Evolutionary conservation across 1,284 basidiomycete genomes (phyloP).

Genomic region (Ustilago shanxiensis): DNA sequence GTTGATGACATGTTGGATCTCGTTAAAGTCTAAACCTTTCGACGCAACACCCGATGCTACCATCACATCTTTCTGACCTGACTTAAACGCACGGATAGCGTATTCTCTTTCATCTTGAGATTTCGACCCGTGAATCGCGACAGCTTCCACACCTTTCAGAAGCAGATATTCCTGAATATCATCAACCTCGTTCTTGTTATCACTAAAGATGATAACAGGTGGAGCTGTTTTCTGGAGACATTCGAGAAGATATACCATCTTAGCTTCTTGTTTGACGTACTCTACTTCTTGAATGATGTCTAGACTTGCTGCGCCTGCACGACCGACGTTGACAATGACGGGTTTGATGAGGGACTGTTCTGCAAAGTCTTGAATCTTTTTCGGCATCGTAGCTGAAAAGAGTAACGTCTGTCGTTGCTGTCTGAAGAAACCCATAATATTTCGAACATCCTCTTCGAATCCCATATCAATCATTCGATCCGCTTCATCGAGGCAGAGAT

Average conservation of each 20-base stretch:
- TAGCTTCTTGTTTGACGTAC: constrained; percentile 98
- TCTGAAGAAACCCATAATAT: constrained; percentile 98
- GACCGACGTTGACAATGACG: constrained; percentile 94
- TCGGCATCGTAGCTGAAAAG: constrained; percentile 98
- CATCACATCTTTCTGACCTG: constrained; percentile 98
- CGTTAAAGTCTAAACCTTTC: constrained; percentile 97
- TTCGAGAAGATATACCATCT: constrained; percentile 98
- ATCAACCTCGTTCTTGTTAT: constrained; percentile 99
- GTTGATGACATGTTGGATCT: constrained; percentile 97
- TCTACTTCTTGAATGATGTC: constrained; percentile 98
- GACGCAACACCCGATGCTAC: constrained; percentile 97
- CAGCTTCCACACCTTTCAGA: constrained; percentile 96
- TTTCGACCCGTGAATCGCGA: constrained; percentile 98
- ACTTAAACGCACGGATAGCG: constrained; percentile 96
- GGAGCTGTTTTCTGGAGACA: constrained; percentile 98
- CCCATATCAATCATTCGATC: constrained; percentile 99
- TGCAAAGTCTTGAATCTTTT: constrained; percentile 98
- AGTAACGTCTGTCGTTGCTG: constrained; percentile 95
- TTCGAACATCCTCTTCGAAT: constrained; percentile 97
- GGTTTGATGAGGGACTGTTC: constrained; percentile 93
- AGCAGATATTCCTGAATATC: constrained; percentile 98
- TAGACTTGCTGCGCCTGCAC: constrained; percentile 96
- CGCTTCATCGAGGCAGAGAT: constrained; percentile 97
- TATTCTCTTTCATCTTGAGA: constrained; percentile 99
- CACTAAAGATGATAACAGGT: constrained; percentile 96